A percentile compares a stretch with the other conserved stretches of the same genome.
Evolutionary conservation across 306 rosid species (phyloP).

Genomic region (Cajanus cajan): DNA sequence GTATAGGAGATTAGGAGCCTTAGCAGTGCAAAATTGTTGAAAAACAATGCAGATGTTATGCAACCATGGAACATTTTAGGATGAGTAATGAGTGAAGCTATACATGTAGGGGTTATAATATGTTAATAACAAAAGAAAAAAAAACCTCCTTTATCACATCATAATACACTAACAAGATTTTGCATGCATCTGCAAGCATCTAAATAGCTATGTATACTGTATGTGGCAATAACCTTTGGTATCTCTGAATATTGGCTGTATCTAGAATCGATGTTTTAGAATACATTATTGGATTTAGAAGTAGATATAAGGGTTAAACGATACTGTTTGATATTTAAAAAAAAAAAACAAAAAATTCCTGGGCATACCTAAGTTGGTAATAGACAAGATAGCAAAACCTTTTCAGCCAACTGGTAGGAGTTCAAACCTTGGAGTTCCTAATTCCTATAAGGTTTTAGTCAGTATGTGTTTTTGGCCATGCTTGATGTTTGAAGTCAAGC

Average conservation of each 20-base stretch:
- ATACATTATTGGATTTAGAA: not conserved
- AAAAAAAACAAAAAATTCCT: not conserved
- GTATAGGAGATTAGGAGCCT: not conserved
- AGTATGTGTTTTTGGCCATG: not conserved
- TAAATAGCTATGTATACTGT: not conserved
- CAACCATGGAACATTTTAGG: not conserved
- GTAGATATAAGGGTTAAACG: not conserved
- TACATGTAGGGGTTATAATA: not conserved
- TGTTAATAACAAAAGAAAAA: not conserved
- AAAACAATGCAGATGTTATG: not conserved
- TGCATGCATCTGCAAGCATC: constrained; percentile 4
- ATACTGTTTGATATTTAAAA: not conserved
- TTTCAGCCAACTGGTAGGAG: not conserved
- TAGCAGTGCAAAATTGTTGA: constrained; percentile 18
- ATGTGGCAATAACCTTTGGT: not conserved
- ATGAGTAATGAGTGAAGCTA: not conserved
- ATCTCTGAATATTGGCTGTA: not conserved
- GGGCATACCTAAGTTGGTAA: not conserved
- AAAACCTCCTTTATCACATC: not conserved
- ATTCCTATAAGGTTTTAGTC: constrained; percentile 4
- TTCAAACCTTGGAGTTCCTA: not conserved
- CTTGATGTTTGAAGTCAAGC: constrained; percentile 9
- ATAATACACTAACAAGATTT: not conserved
- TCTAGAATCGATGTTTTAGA: not conserved
- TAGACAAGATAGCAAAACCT: not conserved